phyloP scores from a whole-genome alignment of 805 yeast species.

The Brettanomyces anomalus region DNA sequence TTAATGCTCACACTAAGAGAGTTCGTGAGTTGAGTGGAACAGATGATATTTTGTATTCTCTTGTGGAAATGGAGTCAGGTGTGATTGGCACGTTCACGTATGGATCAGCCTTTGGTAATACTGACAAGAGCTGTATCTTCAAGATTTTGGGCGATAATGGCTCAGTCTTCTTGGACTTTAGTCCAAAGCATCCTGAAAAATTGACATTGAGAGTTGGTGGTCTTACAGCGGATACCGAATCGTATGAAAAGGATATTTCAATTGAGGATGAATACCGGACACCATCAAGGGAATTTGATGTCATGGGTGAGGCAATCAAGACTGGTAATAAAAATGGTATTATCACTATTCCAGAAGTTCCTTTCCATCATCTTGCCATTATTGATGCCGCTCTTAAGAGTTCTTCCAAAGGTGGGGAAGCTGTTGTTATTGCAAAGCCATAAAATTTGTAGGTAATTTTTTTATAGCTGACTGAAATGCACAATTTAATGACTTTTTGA shows the following conservation, averaged over 20 bases:
- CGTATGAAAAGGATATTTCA: conserved; percentile 22
- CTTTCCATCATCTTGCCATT: conserved; percentile 89
- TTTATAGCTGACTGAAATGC: not conserved
- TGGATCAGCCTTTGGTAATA: conserved; percentile 81
- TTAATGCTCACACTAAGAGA: conserved; percentile 73
- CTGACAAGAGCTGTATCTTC: conserved; percentile 58
- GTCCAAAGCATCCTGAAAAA: conserved; percentile 36
- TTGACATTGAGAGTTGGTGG: conserved; percentile 42
- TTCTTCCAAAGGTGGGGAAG: conserved; percentile 36
- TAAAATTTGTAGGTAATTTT: conserved; percentile 8
- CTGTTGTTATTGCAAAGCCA: conserved; percentile 22
- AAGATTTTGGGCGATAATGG: conserved; percentile 76
- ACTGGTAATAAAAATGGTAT: conserved; percentile 16
- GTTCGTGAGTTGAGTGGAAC: conserved; percentile 70
- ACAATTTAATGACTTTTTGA: too few relatives aligned
- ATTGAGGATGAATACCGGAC: conserved; percentile 36
- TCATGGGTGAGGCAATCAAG: conserved; percentile 31
- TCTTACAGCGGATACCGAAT: conserved; percentile 42
- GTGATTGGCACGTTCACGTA: conserved; percentile 79
- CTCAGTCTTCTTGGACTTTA: conserved; percentile 56
- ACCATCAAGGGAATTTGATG: conserved; percentile 36
- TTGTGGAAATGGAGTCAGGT: conserved; percentile 48
- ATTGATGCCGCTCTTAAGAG: conserved; percentile 80
- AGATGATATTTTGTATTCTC: conserved; percentile 72
- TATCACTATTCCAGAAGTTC: conserved; percentile 52